A percentile compares a stretch with the other conserved stretches of the same genome.
Conservation (phyloP, 495 filamentous ascomycete genomes). For the Penicillium parvum region DNA sequence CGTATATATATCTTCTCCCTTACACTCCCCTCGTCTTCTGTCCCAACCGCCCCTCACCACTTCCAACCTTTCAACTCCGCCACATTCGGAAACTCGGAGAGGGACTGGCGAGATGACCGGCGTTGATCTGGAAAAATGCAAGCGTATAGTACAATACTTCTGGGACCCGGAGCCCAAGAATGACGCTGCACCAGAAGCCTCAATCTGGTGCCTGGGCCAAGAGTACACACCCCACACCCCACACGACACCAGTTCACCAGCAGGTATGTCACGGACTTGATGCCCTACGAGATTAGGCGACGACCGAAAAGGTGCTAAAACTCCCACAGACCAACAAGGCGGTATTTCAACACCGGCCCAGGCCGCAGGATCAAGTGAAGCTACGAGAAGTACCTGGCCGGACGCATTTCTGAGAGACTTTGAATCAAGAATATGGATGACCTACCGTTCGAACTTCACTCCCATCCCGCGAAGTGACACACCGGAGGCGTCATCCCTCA, state of each 20-base stretch:
- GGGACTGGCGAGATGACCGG: conserved; percentile 46
- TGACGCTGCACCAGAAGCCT: conserved; percentile 59
- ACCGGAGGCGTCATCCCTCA: conserved; percentile 59
- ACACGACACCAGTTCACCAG: conserved; percentile 10
- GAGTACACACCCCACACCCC: conserved; percentile 51
- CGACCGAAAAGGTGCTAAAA: not conserved
- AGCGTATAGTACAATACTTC: conserved; percentile 84
- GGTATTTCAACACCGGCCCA: not conserved
- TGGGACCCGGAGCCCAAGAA: conserved; percentile 94
- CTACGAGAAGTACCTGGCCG: conserved; percentile 66
- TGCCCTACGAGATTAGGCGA: not conserved
- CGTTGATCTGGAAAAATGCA: conserved; percentile 62
- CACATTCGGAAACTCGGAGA: not conserved
- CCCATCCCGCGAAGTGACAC: conserved; percentile 76
- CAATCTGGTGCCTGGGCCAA: conserved; percentile 86
- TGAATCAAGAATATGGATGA: conserved; percentile 92
- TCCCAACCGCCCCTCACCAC: not conserved
- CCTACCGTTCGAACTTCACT: conserved; percentile 85
- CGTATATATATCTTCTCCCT: not conserved
- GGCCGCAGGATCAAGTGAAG: conserved; percentile 9
- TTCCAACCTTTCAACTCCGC: not conserved
- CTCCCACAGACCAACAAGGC: not conserved
- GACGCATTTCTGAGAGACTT: conserved; percentile 84
- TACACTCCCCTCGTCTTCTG: not conserved
- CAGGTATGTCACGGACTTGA: conserved; percentile 10